Evolutionary conservation across 2,329 filamentous ascomycete species (phyloP).

Genomic region (Fonsecaea multimorphosa): DNA sequence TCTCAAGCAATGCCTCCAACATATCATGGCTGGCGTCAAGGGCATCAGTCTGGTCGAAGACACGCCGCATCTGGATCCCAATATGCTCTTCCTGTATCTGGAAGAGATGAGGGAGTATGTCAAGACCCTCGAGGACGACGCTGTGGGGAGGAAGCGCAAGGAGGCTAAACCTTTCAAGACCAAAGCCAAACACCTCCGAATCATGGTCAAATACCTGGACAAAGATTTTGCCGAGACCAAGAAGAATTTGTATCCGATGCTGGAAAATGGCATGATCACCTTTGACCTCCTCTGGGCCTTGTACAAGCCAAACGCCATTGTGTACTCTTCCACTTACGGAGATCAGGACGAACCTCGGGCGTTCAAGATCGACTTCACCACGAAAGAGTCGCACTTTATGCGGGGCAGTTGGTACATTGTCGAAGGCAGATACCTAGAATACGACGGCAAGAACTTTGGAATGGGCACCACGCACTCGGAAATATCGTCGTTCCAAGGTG

Average conservation of each 20-base stretch:
- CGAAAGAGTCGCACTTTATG: slow-evolving; percentile 71
- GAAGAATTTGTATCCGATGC: slow-evolving; percentile 78
- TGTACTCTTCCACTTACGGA: slow-evolving; percentile 78
- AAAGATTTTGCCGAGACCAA: slow-evolving; percentile 80
- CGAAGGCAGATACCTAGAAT: slow-evolving; percentile 79
- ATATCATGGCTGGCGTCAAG: slow-evolving; percentile 77
- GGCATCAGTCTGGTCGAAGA: slow-evolving; percentile 81
- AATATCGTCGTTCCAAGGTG: slow-evolving; percentile 77
- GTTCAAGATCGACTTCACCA: slow-evolving; percentile 79
- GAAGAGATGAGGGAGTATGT: slow-evolving; percentile 72
- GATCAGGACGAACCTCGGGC: slow-evolving; percentile 76
- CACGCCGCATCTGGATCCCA: slow-evolving; percentile 73
- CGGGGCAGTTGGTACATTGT: slow-evolving; percentile 78
- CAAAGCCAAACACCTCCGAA: slow-evolving; percentile 63
- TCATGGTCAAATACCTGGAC: slow-evolving; percentile 77
- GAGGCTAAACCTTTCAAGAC: slow-evolving; percentile 44
- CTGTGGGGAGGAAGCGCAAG: slow-evolving; percentile 55
- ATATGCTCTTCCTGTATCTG: slow-evolving; percentile 75
- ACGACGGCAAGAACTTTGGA: slow-evolving; percentile 85
- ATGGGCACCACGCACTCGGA: slow-evolving; percentile 73
- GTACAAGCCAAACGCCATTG: slow-evolving; percentile 84
- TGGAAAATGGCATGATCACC: slow-evolving; percentile 67
- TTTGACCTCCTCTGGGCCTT: slow-evolving; percentile 89
- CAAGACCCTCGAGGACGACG: slow-evolving; percentile 70
- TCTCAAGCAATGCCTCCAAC: slow-evolving; percentile 72